These are phyloP conservation scores for Fusarium penzigii DNA, from an alignment of 2,329 filamentous ascomycete genomes.

Conservation along the genomic window DNA sequence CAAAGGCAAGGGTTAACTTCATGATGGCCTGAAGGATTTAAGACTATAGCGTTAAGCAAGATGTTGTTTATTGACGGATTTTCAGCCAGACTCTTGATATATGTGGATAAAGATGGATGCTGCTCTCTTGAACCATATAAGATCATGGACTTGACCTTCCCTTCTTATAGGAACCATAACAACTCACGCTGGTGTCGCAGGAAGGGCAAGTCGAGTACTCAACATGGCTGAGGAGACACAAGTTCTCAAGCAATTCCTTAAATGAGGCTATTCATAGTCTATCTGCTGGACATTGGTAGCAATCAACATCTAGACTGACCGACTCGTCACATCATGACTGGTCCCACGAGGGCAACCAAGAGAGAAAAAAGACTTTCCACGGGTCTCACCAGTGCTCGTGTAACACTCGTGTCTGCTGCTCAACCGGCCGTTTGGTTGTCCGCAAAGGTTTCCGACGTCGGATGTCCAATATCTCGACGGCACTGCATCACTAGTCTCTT, in stretches of 20 bases:
- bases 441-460: neutral
- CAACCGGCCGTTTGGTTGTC: conserved; percentile 15
- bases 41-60: neutral
- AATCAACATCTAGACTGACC: neutral
- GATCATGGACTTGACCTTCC: neutral
- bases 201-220: neutral
- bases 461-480: neutral
- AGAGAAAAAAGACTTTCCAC: neutral
- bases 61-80: neutral
- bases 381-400: conserved; percentile 19
- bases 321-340: neutral
- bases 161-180: neutral
- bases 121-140: neutral
- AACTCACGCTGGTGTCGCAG: neutral
- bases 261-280: neutral
- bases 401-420: conserved; percentile 29
- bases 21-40: conserved; percentile 9
- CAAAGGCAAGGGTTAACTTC: conserved; percentile 15
- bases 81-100: neutral
- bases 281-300: neutral
- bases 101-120: neutral
- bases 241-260: neutral
- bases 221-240: conserved; percentile 11
- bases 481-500: neutral
- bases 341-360: neutral